Evolutionary conservation across 2,329 filamentous ascomycete species (phyloP).

Genomic region (Phyllosticta citriasiana): DNA sequence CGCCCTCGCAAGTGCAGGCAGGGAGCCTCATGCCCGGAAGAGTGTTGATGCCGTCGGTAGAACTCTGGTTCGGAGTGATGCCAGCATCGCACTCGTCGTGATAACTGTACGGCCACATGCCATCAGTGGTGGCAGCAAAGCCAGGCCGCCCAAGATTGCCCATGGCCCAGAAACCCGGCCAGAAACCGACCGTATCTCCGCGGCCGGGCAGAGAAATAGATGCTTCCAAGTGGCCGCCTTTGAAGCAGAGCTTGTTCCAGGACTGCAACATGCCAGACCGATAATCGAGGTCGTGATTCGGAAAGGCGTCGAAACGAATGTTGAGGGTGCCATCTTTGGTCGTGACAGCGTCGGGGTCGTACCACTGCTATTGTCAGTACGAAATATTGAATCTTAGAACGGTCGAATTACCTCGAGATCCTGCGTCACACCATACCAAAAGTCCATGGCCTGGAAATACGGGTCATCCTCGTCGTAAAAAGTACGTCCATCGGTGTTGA

Average conservation of each 20-base stretch:
- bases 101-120: slow-evolving; percentile 67
- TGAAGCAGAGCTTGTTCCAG: slow-evolving; percentile 67
- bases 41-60: slow-evolving; percentile 53
- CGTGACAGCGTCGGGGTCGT: slow-evolving; percentile 57
- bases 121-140: slow-evolving; percentile 59
- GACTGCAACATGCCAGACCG: slow-evolving; percentile 66
- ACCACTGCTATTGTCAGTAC: slow-evolving; percentile 44
- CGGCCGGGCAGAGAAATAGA: slow-evolving; percentile 59
- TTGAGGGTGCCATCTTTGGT: slow-evolving; percentile 54
- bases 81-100: slow-evolving; percentile 57
- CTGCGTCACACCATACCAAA: slow-evolving; percentile 63
- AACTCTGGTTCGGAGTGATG: slow-evolving; percentile 63
- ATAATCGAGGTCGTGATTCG: slow-evolving; percentile 56
- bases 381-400: not conserved
- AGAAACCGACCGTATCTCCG: slow-evolving; percentile 59
- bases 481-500: slow-evolving; percentile 55
- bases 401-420: slow-evolving; percentile 48
- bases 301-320: slow-evolving; percentile 54
- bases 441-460: slow-evolving; percentile 56
- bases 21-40: slow-evolving; percentile 62
- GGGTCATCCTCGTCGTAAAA: slow-evolving; percentile 64
- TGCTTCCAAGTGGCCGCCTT: slow-evolving; percentile 58
- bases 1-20: slow-evolving; percentile 53
- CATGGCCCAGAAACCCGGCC: slow-evolving; percentile 70
- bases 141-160: slow-evolving; percentile 62